Percentiles rank a stretch among this genome's conserved stretches.
These are phyloP conservation scores for Epichloe elymi DNA, from an alignment of 2,329 filamentous ascomycete species.

Conservation along the genomic window DNA sequence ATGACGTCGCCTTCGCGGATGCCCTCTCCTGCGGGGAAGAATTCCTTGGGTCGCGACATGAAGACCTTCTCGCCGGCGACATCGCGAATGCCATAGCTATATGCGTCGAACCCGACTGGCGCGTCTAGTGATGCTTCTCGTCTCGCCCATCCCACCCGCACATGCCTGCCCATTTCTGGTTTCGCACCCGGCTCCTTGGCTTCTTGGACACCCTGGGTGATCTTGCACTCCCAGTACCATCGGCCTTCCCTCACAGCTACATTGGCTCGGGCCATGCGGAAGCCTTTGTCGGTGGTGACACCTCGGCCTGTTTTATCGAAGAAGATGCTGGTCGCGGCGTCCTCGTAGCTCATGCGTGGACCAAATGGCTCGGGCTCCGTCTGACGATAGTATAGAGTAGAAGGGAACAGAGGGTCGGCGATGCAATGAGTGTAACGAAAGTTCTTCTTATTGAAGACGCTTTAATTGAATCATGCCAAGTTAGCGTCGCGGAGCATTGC, in stretches of 20 bases:
- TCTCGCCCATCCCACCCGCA: slow-evolving; percentile 78
- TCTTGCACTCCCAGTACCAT: slow-evolving; percentile 89
- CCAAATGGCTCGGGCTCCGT: slow-evolving; percentile 77
- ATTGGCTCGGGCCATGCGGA: slow-evolving; percentile 82
- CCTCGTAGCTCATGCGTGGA: slow-evolving; percentile 82
- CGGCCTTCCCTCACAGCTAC: slow-evolving; percentile 79
- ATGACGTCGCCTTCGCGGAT: slow-evolving; percentile 87
- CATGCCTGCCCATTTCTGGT: slow-evolving; percentile 41
- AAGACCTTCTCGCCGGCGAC: slow-evolving; percentile 83
- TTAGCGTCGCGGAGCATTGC: slow-evolving; percentile 3
- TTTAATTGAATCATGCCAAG: slow-evolving; percentile 17
- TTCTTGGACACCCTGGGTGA: slow-evolving; percentile 57
- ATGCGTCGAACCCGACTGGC: slow-evolving; percentile 77
- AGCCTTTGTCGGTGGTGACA: slow-evolving; percentile 84
- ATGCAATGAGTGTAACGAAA: slow-evolving; percentile 89
- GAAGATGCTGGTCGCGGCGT: slow-evolving; percentile 73
- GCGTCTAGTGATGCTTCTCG: slow-evolving; percentile 72
- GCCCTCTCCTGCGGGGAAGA: slow-evolving; percentile 66
- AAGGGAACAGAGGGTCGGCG: slow-evolving; percentile 74
- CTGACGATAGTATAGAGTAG: slow-evolving; percentile 77
- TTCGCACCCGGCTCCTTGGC: slow-evolving; percentile 28
- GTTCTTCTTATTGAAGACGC: slow-evolving; percentile 52
- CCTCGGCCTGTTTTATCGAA: slow-evolving; percentile 64
- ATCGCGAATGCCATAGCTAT: slow-evolving; percentile 89
- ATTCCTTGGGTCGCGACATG: slow-evolving; percentile 84